A percentile compares a stretch with the other conserved stretches of the same genome.
Conservation (phyloP, 192 early-diverging fungal genomes). For the Phlyctochytrium arcticum region DNA sequence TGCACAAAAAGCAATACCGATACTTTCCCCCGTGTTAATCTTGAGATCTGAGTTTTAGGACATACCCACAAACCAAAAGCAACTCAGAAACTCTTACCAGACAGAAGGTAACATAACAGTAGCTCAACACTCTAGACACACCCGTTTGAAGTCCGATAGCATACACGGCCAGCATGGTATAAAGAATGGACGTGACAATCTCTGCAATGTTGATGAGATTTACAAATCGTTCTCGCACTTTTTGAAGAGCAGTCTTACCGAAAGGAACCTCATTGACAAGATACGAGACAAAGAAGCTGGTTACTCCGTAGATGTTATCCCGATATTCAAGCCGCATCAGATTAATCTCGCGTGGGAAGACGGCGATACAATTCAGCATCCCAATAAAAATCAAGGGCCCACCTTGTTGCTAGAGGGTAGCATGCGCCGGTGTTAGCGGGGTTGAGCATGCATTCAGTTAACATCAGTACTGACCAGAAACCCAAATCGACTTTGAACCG, state of each 20-base stretch:
- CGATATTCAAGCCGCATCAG: slow-evolving; percentile 33
- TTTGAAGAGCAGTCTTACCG: background rate
- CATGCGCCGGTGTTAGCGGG: background rate
- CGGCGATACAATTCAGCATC: slow-evolving; percentile 41
- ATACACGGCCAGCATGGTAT: slow-evolving; percentile 24
- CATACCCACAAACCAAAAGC: background rate
- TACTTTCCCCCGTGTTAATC: slow-evolving; percentile 39
- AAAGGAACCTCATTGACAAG: slow-evolving; percentile 16
- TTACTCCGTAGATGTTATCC: slow-evolving; percentile 37
- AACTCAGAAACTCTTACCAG: background rate
- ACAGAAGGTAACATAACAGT: slow-evolving; percentile 15
- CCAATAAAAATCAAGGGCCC: slow-evolving; percentile 40
- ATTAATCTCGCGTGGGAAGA: slow-evolving; percentile 35
- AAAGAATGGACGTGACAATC: slow-evolving; percentile 22
- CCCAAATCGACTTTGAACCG: slow-evolving; percentile 34
- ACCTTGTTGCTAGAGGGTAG: slow-evolving; percentile 29
- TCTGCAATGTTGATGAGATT: slow-evolving; percentile 5
- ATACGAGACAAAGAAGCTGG: slow-evolving; percentile 38
- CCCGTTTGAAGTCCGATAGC: slow-evolving; percentile 17
- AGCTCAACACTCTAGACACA: slow-evolving; percentile 25
- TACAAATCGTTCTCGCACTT: background rate
- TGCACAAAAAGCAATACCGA: slow-evolving; percentile 46
- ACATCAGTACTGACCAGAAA: slow-evolving; percentile 27
- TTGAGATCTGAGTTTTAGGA: slow-evolving; percentile 11
- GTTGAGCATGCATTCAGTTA: background rate